phyloP scores from a whole-genome alignment of 2,329 filamentous ascomycete species.

The Chaetomiaceae sp. region DNA sequence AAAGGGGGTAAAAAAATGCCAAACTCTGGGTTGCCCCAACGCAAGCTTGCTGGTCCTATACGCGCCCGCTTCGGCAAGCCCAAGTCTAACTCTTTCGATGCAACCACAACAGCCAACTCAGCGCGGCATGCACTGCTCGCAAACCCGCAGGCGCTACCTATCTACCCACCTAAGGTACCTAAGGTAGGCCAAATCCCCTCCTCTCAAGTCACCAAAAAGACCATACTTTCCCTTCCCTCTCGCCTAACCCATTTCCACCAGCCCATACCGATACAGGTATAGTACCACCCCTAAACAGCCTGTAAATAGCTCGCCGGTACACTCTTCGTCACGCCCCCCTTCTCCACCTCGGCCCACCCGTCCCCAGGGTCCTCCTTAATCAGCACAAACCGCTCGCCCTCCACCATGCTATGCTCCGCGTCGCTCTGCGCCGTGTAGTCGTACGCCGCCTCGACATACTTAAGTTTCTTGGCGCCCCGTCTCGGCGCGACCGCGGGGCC shows the following conservation, averaged over 20 bases:
- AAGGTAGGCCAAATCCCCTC: too few species aligned
- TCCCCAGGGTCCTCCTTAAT: slow-evolving; percentile 85
- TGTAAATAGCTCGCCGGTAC: slow-evolving; percentile 94
- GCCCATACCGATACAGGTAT: too few species aligned
- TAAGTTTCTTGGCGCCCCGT: slow-evolving; percentile 87
- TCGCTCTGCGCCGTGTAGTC: slow-evolving; percentile 85
- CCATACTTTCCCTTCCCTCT: too few species aligned
- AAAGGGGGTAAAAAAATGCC: too few species aligned
- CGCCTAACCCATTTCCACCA: too few species aligned
- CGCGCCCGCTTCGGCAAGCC: too few species aligned
- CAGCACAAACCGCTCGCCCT: slow-evolving; percentile 88
- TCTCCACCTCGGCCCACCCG: slow-evolving; percentile 96
- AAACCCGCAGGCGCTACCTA: too few species aligned
- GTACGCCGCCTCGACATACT: slow-evolving; percentile 89
- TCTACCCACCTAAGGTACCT: too few species aligned
- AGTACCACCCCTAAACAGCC: slow-evolving; percentile 53
- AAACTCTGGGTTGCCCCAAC: background rate
- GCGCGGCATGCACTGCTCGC: too few species aligned
- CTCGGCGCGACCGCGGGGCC: slow-evolving; percentile 87
- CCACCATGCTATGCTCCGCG: slow-evolving; percentile 81
- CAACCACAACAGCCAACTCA: too few species aligned
- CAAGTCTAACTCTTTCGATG: too few species aligned
- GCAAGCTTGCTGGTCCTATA: background rate
- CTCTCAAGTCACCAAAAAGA: too few species aligned
- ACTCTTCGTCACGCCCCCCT: slow-evolving; percentile 77